Conservation (phyloP, 129 eudicot genomes). For the Flaveria brownii region DNA sequence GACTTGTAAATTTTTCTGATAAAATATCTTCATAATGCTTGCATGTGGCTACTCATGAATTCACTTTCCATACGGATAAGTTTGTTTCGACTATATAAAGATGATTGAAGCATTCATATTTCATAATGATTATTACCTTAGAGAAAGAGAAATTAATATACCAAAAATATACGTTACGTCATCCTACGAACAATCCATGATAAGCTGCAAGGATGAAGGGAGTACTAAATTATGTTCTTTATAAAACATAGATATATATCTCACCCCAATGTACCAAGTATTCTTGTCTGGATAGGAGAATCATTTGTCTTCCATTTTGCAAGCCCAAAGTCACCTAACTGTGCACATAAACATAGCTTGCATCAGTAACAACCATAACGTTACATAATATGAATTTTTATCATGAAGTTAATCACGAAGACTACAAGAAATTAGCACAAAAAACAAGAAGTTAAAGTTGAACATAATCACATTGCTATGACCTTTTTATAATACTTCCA, state of each 20-base stretch:
- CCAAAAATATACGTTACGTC: too few relatives aligned
- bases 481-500: background rate
- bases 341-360: slow-evolving; percentile 15
- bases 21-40: too few relatives aligned
- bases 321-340: slow-evolving; percentile 89
- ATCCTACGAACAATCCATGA: too few relatives aligned
- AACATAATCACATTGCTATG: background rate
- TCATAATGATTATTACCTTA: too few relatives aligned
- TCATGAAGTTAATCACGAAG: background rate
- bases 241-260: slow-evolving; percentile 4
- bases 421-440: slow-evolving; percentile 2
- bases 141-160: too few relatives aligned
- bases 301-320: slow-evolving; percentile 72
- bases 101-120: too few relatives aligned
- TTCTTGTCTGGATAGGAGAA: slow-evolving; percentile 60
- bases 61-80: too few relatives aligned
- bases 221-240: background rate
- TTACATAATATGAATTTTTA: slow-evolving; percentile 2
- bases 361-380: slow-evolving; percentile 6
- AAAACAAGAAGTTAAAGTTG: background rate
- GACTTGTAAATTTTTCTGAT: too few relatives aligned
- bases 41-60: too few relatives aligned
- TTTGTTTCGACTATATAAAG: too few relatives aligned
- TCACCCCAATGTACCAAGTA: slow-evolving; percentile 84
- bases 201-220: background rate